Conservation (phyloP, 2,329 filamentous ascomycete species). For the Rosellinia necatrix region DNA sequence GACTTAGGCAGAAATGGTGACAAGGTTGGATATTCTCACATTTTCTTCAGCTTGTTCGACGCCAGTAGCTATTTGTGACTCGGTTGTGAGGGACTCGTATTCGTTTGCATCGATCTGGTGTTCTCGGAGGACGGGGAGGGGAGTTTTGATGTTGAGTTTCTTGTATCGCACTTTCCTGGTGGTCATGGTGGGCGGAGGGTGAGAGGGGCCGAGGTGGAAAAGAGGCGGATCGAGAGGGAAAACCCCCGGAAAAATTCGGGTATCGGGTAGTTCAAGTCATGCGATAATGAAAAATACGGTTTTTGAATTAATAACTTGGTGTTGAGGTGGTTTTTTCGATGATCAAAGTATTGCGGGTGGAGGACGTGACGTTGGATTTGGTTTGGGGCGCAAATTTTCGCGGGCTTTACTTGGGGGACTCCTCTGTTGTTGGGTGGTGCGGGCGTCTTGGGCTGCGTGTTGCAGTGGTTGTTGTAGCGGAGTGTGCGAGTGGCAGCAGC, state of each 20-base stretch:
- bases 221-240: slow-evolving; percentile 54
- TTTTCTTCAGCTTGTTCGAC: slow-evolving; percentile 98
- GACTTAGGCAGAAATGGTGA: slow-evolving; percentile 45
- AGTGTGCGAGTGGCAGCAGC: slow-evolving; percentile 11
- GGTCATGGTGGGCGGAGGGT: slow-evolving; percentile 56
- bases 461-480: slow-evolving; percentile 18
- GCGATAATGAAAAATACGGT: slow-evolving; percentile 55
- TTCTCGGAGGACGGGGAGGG: slow-evolving; percentile 84
- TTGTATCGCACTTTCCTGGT: slow-evolving; percentile 77
- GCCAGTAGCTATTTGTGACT: slow-evolving; percentile 89
- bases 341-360: slow-evolving; percentile 47
- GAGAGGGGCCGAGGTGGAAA: slow-evolving; percentile 41
- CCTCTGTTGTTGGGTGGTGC: slow-evolving; percentile 27
- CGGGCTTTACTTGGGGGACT: slow-evolving; percentile 33
- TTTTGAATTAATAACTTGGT: slow-evolving; percentile 59
- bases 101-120: slow-evolving; percentile 84
- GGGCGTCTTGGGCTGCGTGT: slow-evolving; percentile 9
- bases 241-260: slow-evolving; percentile 67
- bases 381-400: slow-evolving; percentile 62
- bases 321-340: slow-evolving; percentile 61
- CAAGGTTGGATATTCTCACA: slow-evolving; percentile 64
- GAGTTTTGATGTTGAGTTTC: slow-evolving; percentile 91
- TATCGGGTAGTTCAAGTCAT: slow-evolving; percentile 64
- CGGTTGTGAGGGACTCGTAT: slow-evolving; percentile 83
- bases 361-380: slow-evolving; percentile 62